These are phyloP conservation scores for Cryptococcus maquisensis DNA, from an alignment of 1,284 basidiomycete genomes.

Conservation along the genomic window DNA sequence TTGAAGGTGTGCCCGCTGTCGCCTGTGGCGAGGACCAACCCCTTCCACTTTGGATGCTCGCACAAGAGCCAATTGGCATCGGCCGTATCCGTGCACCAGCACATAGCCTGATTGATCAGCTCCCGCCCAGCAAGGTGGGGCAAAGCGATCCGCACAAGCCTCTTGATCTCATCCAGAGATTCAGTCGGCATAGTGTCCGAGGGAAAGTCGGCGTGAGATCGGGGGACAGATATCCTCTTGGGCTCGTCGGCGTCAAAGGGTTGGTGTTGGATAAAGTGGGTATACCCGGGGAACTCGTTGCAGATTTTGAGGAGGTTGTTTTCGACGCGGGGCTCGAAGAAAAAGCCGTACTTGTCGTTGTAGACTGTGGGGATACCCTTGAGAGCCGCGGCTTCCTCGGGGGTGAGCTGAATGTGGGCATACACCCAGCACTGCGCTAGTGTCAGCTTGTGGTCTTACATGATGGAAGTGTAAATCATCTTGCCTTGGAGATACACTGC, in stretches of 20 bases:
- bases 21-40: conserved; percentile 35
- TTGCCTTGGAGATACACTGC: conserved; percentile 44
- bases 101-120: conserved; percentile 37
- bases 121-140: conserved; percentile 29
- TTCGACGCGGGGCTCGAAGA: conserved; percentile 31
- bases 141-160: conserved; percentile 31
- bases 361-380: conserved; percentile 35
- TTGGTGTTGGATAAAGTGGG: conserved; percentile 15
- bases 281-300: conserved; percentile 38
- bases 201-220: conserved; percentile 42
- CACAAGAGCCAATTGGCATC: conserved; percentile 36
- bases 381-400: conserved; percentile 36
- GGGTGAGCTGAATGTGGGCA: conserved; percentile 41
- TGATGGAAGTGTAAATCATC: not conserved
- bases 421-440: conserved; percentile 36
- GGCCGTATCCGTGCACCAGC: conserved; percentile 46
- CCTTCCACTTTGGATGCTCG: conserved; percentile 34
- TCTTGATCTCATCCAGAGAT: conserved; percentile 20
- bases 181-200: conserved; percentile 40
- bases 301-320: conserved; percentile 32
- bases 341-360: conserved; percentile 25
- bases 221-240: conserved; percentile 35
- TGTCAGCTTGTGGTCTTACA: not conserved
- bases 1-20: conserved; percentile 40
- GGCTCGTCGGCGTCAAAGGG: conserved; percentile 21